Evolutionary conservation across 352 stramenopile species (phyloP).

Genomic region (Globisporangium heterothallicum): DNA sequence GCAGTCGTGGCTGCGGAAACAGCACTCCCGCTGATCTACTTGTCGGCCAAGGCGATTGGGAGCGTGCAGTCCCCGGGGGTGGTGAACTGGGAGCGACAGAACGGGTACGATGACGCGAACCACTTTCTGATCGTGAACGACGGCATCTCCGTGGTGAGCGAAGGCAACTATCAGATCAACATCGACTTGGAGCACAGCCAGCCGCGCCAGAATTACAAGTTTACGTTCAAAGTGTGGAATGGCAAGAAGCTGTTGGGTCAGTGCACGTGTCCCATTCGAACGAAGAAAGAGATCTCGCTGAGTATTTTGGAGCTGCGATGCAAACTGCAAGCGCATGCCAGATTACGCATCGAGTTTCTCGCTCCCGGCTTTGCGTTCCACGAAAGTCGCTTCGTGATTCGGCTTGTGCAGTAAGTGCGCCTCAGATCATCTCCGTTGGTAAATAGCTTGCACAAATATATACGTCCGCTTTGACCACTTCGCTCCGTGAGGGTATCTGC

Average conservation of each 20-base stretch:
- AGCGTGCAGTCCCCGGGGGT: constrained; percentile 28
- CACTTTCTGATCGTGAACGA: constrained; percentile 20
- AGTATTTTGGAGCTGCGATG: constrained; percentile 32
- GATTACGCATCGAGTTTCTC: constrained; percentile 36
- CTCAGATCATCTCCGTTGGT: background rate
- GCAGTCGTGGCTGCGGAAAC: background rate
- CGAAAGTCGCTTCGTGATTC: constrained; percentile 33
- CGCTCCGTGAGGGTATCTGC: too few species aligned
- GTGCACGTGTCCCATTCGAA: constrained; percentile 29
- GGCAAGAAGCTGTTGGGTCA: constrained; percentile 33
- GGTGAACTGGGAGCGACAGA: constrained; percentile 34
- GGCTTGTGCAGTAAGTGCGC: constrained; percentile 13
- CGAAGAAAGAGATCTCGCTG: constrained; percentile 34
- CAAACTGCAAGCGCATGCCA: constrained; percentile 24
- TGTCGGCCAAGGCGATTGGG: constrained; percentile 28
- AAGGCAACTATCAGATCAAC: constrained; percentile 37
- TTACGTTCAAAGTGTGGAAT: constrained; percentile 34
- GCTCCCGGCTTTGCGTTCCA: constrained; percentile 37
- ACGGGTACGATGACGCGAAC: constrained; percentile 18
- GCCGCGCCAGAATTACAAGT: constrained; percentile 26
- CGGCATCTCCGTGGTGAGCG: constrained; percentile 24
- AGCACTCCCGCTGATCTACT: constrained; percentile 25
- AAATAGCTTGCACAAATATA: too few species aligned
- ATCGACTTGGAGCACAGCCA: constrained; percentile 37
- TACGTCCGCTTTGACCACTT: too few species aligned